These are phyloP conservation scores for Pseudogymnoascus sp. DNA, from an alignment of 2,329 filamentous ascomycete genomes.

Conservation along the genomic window DNA sequence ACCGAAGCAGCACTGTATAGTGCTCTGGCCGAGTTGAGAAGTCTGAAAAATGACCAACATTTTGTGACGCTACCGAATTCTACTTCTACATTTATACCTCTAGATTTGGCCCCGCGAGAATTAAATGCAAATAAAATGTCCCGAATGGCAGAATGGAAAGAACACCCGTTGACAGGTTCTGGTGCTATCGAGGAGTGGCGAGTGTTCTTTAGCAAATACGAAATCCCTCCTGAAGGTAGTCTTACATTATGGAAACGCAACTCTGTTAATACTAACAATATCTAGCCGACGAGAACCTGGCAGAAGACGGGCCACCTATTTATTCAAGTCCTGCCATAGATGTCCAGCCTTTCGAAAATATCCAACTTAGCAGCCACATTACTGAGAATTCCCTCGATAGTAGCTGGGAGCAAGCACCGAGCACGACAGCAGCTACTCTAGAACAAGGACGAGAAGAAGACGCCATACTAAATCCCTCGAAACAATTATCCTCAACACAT, in stretches of 20 bases:
- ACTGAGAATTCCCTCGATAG: neutral
- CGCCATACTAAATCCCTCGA: neutral
- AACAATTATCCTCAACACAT: neutral
- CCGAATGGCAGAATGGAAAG: neutral
- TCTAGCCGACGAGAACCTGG: neutral
- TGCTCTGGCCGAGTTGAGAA: constrained; percentile 12
- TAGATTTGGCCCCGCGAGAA: neutral
- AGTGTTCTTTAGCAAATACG: neutral
- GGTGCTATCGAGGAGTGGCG: neutral
- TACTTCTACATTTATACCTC: neutral
- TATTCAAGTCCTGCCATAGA: neutral
- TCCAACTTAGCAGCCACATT: neutral
- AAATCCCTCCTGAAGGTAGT: neutral
- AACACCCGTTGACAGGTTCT: constrained; percentile 9
- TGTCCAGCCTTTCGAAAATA: neutral
- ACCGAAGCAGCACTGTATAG: constrained; percentile 25
- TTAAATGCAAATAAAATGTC: neutral
- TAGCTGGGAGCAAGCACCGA: neutral
- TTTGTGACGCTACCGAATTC: neutral
- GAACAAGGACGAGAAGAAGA: neutral
- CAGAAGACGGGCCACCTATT: neutral
- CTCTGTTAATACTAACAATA: neutral
- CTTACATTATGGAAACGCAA: neutral
- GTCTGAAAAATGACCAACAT: neutral
- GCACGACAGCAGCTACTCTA: neutral